These are phyloP conservation scores for Nemania sp. DNA, from an alignment of 2,329 filamentous ascomycete species.

Conservation along the genomic window DNA sequence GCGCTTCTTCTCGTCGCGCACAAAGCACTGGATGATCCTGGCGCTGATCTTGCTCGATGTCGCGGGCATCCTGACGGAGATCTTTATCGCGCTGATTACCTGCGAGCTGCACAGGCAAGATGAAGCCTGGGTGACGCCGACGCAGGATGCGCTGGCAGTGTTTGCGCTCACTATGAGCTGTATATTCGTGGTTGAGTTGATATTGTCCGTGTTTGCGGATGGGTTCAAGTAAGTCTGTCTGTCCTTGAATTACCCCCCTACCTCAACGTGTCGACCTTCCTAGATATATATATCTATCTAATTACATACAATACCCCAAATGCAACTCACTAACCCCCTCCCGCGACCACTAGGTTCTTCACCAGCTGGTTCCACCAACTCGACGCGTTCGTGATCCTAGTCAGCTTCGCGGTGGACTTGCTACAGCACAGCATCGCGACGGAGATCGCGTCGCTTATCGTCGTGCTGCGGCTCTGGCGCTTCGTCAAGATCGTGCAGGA, in stretches of 20 bases:
- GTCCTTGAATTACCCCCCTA: background rate
- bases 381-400: conserved; percentile 71
- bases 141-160: conserved; percentile 58
- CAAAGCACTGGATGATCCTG: conserved; percentile 61
- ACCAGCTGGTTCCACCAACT: conserved; percentile 71
- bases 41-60: conserved; percentile 60
- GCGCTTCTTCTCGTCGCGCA: conserved; percentile 51
- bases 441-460: conserved; percentile 74
- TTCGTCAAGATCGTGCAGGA: conserved; percentile 79
- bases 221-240: conserved; percentile 63
- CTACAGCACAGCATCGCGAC: conserved; percentile 69
- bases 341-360: conserved; percentile 62
- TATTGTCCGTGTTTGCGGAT: conserved; percentile 70
- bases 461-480: conserved; percentile 75
- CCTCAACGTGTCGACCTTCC: too few species aligned
- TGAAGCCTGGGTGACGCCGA: conserved; percentile 57
- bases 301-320: background rate
- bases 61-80: conserved; percentile 58
- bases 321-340: background rate
- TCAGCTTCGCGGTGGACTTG: conserved; percentile 72
- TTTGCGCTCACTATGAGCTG: conserved; percentile 70
- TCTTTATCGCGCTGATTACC: conserved; percentile 62
- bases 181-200: conserved; percentile 73
- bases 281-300: too few species aligned
- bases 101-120: conserved; percentile 58